phyloP scores from a whole-genome alignment of 768 basidiomycete species.

The Tylopilus sp. region DNA sequence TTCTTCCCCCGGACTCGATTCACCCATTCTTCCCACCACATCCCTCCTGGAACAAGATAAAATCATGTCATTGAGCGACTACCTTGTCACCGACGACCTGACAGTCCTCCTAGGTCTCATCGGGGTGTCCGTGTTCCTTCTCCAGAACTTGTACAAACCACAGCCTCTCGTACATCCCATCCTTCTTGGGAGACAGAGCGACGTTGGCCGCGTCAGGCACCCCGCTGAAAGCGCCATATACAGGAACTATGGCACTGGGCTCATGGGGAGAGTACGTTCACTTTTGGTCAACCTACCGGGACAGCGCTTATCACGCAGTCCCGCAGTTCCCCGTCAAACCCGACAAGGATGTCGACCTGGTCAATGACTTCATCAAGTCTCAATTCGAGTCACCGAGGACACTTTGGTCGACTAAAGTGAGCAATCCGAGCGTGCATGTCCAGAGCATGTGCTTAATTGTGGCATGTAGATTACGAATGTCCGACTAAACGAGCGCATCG shows the following conservation, averaged over 20 bases:
- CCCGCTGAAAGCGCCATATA: conserved; percentile 83
- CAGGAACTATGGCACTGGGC: conserved; percentile 84
- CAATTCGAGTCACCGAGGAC: conserved; percentile 67
- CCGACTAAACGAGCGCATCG: conserved; percentile 64
- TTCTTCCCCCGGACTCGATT: no score
- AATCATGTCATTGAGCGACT: conserved; percentile 47
- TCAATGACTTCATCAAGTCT: conserved; percentile 63
- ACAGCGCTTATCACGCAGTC: not conserved
- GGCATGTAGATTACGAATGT: conserved; percentile 67
- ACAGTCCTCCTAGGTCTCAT: conserved; percentile 75
- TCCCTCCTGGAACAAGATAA: not conserved
- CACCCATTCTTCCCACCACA: no score
- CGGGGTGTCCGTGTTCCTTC: conserved; percentile 69
- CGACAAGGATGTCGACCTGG: conserved; percentile 63
- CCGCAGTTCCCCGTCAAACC: conserved; percentile 71
- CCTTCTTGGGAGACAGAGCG: conserved; percentile 87
- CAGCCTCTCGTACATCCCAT: conserved; percentile 92
- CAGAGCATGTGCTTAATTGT: not conserved
- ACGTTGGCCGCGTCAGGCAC: conserved; percentile 78
- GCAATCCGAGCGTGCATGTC: conserved; percentile 7
- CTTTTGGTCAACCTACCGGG: not conserved
- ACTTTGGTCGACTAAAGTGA: conserved; percentile 76
- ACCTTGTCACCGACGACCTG: conserved; percentile 72
- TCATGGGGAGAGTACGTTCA: conserved; percentile 69
- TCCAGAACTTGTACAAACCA: conserved; percentile 76